Evolutionary conservation across 495 filamentous ascomycete genomes (phyloP).

Genomic region (Xylaria longipes): DNA sequence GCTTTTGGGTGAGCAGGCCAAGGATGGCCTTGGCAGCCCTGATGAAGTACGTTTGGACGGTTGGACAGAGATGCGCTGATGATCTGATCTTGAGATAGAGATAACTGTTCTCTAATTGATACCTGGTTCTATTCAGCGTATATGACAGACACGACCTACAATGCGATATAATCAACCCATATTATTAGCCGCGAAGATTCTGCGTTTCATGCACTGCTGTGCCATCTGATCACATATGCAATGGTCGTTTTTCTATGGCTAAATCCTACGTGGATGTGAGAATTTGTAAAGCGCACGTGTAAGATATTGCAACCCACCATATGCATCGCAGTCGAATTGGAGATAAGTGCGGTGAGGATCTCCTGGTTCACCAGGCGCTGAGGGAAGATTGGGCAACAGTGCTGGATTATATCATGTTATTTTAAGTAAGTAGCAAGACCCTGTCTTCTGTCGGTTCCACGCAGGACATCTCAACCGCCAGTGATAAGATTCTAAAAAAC

Average conservation of each 20-base stretch:
- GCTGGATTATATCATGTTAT: background rate
- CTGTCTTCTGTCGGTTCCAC: background rate
- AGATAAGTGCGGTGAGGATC: background rate
- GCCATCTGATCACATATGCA: conserved; percentile 23
- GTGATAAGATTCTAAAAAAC: background rate
- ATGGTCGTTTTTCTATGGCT: conserved; percentile 20
- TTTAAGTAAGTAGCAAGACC: background rate
- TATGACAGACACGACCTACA: conserved; percentile 12
- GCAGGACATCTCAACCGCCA: background rate
- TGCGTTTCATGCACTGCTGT: conserved; percentile 6
- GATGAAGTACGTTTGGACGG: conserved; percentile 17
- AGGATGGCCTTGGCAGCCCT: conserved; percentile 11
- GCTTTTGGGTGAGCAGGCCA: conserved; percentile 9
- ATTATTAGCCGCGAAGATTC: background rate
- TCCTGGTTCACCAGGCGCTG: conserved; percentile 1
- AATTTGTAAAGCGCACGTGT: conserved; percentile 21
- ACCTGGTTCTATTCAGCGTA: conserved; percentile 22
- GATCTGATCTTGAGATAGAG: conserved; percentile 8
- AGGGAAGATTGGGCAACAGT: conserved; percentile 4
- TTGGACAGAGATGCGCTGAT: conserved; percentile 3
- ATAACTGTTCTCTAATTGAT: conserved; percentile 18
- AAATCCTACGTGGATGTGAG: conserved; percentile 17
- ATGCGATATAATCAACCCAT: conserved; percentile 19
- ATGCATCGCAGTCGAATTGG: conserved; percentile 4
- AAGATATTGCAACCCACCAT: conserved; percentile 29